Percentiles rank a stretch among this genome's conserved stretches.
These are phyloP conservation scores for Endocladia muricata DNA, from an alignment of 31 red algal species.

Conservation along the genomic window DNA sequence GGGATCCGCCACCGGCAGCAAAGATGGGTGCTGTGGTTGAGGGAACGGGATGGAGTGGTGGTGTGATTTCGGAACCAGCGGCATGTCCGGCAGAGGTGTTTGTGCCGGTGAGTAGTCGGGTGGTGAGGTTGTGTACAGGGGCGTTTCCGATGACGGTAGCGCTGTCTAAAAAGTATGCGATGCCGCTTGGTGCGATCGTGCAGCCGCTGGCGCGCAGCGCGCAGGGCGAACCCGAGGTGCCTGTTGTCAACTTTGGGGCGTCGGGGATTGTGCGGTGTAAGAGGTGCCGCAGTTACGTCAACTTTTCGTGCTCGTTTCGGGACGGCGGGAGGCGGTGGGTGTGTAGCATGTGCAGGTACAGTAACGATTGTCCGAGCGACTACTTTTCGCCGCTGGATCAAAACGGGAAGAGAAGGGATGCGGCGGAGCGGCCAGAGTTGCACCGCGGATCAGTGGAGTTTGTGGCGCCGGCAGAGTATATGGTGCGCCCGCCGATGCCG, in stretches of 20 bases:
- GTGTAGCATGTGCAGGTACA: slow-evolving; percentile 86
- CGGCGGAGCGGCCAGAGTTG: slow-evolving; percentile 82
- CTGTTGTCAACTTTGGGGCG: slow-evolving; percentile 91
- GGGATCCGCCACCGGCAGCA: too few species aligned
- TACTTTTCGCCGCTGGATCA: slow-evolving; percentile 93
- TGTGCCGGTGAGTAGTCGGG: slow-evolving; percentile 48
- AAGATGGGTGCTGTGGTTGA: background rate
- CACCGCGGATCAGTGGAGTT: slow-evolving; percentile 80
- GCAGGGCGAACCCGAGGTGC: slow-evolving; percentile 44
- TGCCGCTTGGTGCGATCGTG: slow-evolving; percentile 88
- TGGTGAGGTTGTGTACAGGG: slow-evolving; percentile 43
- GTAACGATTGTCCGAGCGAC: slow-evolving; percentile 79
- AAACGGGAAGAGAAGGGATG: slow-evolving; percentile 77
- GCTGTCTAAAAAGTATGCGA: slow-evolving; percentile 68
- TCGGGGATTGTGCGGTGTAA: slow-evolving; percentile 91
- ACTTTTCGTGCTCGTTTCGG: slow-evolving; percentile 72
- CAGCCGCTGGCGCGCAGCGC: slow-evolving; percentile 66
- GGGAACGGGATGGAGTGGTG: background rate
- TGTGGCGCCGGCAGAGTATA: slow-evolving; percentile 97
- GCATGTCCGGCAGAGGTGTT: slow-evolving; percentile 80
- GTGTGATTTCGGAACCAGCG: slow-evolving; percentile 36
- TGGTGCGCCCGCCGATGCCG: slow-evolving; percentile 97
- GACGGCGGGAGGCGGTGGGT: slow-evolving; percentile 90
- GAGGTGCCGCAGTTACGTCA: slow-evolving; percentile 92
- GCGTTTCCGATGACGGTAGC: slow-evolving; percentile 72